Base-by-base conservation (phyloP, 1,284 basidiomycete genomes). In the Trichosporon sp. region DNA sequence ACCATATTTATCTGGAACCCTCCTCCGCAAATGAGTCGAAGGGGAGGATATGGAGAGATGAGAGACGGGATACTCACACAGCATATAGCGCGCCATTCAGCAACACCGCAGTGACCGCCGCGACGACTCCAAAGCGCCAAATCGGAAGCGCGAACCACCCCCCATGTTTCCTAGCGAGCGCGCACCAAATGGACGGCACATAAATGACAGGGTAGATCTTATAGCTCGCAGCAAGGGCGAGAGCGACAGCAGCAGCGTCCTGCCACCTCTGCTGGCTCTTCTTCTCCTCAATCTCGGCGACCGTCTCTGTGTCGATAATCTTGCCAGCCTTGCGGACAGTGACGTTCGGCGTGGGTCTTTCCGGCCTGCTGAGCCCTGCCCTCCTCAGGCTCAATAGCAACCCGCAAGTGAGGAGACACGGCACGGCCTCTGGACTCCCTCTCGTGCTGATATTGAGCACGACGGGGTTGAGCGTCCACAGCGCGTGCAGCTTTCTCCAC, bases 131-230 rank as follows among this genome's bases (percentile, higher is more conserved):
- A 74, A 98, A 98, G 57, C 85, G 83, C 62, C 90, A 76, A 14
- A 88, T 87, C 61, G 82, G 82, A 65, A 62, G 54, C 64, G 86
- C 89, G 25, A 90, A 73, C 61, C 88, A 73, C 1, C 49, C 49
- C 3, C 80, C 82, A 64, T 71, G 56, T 65, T 71, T 33, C 9
- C 61, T 60, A 3, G 71, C 63, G 13, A 96, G 83, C 31, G 86
- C 85, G 0, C 87, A 84, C 58, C 94, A 81, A 65, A 93, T 87
- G 27, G 88, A 85, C 14, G 89, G 83, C 0, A 89, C 91, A 77
- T 98, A 98, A 68, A 99, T 87, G 72, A 92, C 84, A 0, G 96
- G 96, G 74, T 95, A 99, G 63, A 97, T 91, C 81, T 97, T 97
- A 89, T 92, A 94, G 73, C 95, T 92, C 0, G 92, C 87, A 61